phyloP scores from a whole-genome alignment of 2,329 filamentous ascomycete species.

The Exophiala sp. region DNA sequence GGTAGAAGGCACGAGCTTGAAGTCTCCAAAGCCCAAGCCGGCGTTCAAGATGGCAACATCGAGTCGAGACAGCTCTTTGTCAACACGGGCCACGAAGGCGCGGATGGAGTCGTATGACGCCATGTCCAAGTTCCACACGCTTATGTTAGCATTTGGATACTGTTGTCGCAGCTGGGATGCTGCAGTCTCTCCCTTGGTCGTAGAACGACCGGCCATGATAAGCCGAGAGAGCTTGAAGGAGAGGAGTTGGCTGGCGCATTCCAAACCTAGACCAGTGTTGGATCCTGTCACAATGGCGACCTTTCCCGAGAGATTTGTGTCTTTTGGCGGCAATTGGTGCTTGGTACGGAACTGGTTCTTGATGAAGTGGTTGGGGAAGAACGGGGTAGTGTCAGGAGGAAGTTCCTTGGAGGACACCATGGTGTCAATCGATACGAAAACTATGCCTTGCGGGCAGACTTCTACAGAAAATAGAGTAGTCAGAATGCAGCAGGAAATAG shows the following conservation, averaged over 20 bases:
- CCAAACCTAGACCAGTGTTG: conserved; percentile 51
- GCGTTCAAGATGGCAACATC: conserved; percentile 49
- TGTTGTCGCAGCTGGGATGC: conserved; percentile 34
- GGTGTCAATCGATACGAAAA: not conserved
- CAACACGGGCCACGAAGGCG: conserved; percentile 38
- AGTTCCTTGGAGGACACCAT: conserved; percentile 30
- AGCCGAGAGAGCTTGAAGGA: conserved; percentile 40
- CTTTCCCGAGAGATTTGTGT: conserved; percentile 33
- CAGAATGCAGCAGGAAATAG: not conserved
- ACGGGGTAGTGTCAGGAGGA: conserved; percentile 19
- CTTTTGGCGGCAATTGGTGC: conserved; percentile 15
- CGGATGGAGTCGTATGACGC: conserved; percentile 44
- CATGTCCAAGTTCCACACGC: conserved; percentile 54
- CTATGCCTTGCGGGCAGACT: not conserved
- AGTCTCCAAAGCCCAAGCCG: conserved; percentile 31
- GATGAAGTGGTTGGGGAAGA: conserved; percentile 23
- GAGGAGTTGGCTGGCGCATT: conserved; percentile 42
- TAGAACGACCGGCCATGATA: conserved; percentile 48
- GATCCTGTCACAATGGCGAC: conserved; percentile 50
- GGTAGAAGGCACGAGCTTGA: conserved; percentile 29
- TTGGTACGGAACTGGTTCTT: conserved; percentile 27
- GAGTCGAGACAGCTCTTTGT: conserved; percentile 36
- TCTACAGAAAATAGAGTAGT: not conserved
- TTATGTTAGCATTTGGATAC: conserved; percentile 39
- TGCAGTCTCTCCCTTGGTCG: conserved; percentile 43